Conservation (phyloP, 768 basidiomycete species). For the Kwoniella sp. region DNA sequence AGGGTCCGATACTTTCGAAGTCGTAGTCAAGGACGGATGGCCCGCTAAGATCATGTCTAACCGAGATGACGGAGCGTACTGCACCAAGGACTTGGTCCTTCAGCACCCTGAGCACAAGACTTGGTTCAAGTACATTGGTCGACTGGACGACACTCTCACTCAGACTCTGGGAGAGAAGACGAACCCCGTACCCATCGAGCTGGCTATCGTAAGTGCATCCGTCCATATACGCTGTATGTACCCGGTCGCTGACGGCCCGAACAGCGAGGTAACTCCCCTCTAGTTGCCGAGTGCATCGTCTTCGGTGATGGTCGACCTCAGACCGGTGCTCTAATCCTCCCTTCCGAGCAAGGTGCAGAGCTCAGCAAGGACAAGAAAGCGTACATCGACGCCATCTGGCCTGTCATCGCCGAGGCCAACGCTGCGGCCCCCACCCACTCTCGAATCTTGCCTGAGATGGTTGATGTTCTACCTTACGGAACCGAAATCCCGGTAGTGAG, state of each 20-base stretch:
- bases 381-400: constrained; percentile 57
- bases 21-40: constrained; percentile 63
- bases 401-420: constrained; percentile 63
- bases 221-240: not conserved
- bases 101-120: constrained; percentile 58
- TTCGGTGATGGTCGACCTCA: constrained; percentile 63
- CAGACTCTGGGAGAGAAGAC: constrained; percentile 63
- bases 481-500: constrained; percentile 59
- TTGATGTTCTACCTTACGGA: constrained; percentile 60
- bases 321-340: constrained; percentile 62
- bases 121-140: constrained; percentile 62
- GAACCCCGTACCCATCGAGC: constrained; percentile 64
- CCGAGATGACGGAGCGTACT: constrained; percentile 62
- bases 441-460: constrained; percentile 61
- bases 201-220: constrained; percentile 57
- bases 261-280: constrained; percentile 60
- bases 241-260: not conserved
- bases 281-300: constrained; percentile 62
- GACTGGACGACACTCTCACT: constrained; percentile 63
- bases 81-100: constrained; percentile 63
- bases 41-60: constrained; percentile 61
- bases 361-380: constrained; percentile 51
- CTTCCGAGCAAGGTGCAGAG: constrained; percentile 57
- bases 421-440: constrained; percentile 63
- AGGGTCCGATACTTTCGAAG: constrained; percentile 59